Conservation (phyloP, 805 yeast genomes). For the Ogataea nitratoaversa region DNA sequence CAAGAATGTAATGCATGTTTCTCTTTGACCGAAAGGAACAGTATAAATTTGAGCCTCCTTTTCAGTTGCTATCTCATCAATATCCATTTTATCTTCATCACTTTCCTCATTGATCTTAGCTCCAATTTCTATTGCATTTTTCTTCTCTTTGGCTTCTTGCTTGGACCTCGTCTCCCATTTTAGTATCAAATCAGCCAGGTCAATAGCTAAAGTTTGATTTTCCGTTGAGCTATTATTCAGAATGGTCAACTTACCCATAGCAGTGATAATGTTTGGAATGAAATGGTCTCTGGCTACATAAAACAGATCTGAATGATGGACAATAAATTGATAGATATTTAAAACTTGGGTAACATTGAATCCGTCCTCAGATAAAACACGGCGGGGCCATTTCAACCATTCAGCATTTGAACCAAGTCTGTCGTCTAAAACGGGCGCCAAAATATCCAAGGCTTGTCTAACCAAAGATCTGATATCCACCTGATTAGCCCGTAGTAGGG, state of each 20-base stretch:
- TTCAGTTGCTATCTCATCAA: conserved; percentile 9
- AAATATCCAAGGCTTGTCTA: conserved; percentile 77
- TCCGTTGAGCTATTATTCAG: conserved; percentile 74
- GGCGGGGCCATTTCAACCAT: conserved; percentile 94
- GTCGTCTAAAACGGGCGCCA: conserved; percentile 82
- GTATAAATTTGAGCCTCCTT: conserved; percentile 36
- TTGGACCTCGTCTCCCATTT: conserved; percentile 73
- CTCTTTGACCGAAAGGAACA: conserved; percentile 76
- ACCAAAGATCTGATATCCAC: conserved; percentile 80
- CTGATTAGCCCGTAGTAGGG: conserved; percentile 78
- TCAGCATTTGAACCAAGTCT: conserved; percentile 57
- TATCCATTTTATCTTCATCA: conserved; percentile 19
- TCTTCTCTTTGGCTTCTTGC: conserved; percentile 25
- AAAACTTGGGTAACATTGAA: conserved; percentile 81
- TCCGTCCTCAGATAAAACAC: conserved; percentile 87
- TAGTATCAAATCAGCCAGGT: conserved; percentile 77
- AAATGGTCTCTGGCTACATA: conserved; percentile 85
- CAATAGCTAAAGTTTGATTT: conserved; percentile 82
- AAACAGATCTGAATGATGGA: conserved; percentile 79
- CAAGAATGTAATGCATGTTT: conserved; percentile 84
- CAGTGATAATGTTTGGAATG: conserved; percentile 81
- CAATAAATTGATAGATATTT: conserved; percentile 84
- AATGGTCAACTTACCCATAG: conserved; percentile 86
- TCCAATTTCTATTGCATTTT: conserved; percentile 2
- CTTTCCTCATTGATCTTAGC: conserved; percentile 3